A percentile compares a stretch with the other conserved stretches of the same genome.
Evolutionary conservation across 1,284 basidiomycete species (phyloP).

Genomic region (Athelia psychrophila): DNA sequence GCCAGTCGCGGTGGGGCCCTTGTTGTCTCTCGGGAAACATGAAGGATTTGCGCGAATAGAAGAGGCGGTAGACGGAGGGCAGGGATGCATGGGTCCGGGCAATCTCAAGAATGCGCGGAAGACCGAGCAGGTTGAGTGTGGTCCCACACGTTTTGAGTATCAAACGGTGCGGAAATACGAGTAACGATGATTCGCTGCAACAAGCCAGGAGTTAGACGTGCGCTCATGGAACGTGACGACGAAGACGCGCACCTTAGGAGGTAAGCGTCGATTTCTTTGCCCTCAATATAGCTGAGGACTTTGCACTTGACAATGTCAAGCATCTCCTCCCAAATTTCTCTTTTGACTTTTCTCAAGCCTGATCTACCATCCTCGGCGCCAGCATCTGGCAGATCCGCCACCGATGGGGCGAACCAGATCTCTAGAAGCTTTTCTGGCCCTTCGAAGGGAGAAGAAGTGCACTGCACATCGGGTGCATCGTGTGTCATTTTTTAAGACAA

Average conservation of each 20-base stretch:
- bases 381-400: constrained; percentile 53
- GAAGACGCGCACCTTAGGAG: constrained; percentile 78
- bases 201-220: constrained; percentile 11
- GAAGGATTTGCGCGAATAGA: constrained; percentile 98
- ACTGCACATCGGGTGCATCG: constrained; percentile 26
- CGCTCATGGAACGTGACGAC: constrained; percentile 4
- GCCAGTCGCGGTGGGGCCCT: constrained; percentile 95
- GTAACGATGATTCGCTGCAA: constrained; percentile 93
- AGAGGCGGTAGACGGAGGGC: constrained; percentile 79
- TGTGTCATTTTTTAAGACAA: constrained; percentile 25
- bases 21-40: constrained; percentile 98
- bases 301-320: constrained; percentile 97
- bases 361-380: constrained; percentile 38
- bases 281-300: constrained; percentile 87
- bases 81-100: constrained; percentile 78
- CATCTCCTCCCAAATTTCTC: constrained; percentile 93
- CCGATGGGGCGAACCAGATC: constrained; percentile 92
- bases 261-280: constrained; percentile 91
- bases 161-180: constrained; percentile 93
- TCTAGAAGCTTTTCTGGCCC: constrained; percentile 97
- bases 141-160: constrained; percentile 99
- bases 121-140: constrained; percentile 93
- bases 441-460: constrained; percentile 64
- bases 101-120: constrained; percentile 91
- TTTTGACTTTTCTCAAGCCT: constrained; percentile 79